Conservation (phyloP, 1,139 yeast genomes). For the Geotrichum candidum region DNA sequence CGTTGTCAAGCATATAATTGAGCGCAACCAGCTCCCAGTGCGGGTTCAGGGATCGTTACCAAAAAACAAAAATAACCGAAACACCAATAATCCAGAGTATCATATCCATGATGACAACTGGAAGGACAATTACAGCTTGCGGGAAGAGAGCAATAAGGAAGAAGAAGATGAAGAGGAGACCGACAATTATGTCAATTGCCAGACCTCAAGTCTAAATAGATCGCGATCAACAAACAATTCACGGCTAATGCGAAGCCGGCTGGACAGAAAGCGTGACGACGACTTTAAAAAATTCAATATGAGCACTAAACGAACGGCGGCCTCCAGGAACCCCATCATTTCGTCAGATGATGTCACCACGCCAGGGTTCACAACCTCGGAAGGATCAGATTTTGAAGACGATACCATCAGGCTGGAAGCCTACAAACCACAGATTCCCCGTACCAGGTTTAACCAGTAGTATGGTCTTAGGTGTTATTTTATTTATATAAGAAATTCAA, state of each 20-base stretch:
- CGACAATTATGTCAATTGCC: neutral
- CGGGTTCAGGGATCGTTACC: neutral
- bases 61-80: neutral
- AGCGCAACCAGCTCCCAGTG: neutral
- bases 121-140: neutral
- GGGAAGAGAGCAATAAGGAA: constrained; percentile 6
- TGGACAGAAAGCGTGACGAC: neutral
- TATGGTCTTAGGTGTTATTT: neutral
- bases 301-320: neutral
- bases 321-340: neutral
- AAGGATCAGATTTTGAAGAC: neutral
- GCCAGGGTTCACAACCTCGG: neutral
- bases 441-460: neutral
- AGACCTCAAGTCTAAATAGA: constrained; percentile 30
- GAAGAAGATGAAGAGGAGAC: constrained; percentile 26
- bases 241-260: neutral
- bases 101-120: constrained; percentile 1
- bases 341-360: neutral
- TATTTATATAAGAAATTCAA: too few relatives aligned
- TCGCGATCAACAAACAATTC: constrained; percentile 22
- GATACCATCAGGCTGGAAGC: neutral
- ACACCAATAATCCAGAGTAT: neutral
- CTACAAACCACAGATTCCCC: neutral
- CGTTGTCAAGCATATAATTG: neutral
- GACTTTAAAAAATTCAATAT: neutral